Base-by-base conservation (phyloP, 768 basidiomycete genomes). In the Lyophyllum decastes region DNA sequence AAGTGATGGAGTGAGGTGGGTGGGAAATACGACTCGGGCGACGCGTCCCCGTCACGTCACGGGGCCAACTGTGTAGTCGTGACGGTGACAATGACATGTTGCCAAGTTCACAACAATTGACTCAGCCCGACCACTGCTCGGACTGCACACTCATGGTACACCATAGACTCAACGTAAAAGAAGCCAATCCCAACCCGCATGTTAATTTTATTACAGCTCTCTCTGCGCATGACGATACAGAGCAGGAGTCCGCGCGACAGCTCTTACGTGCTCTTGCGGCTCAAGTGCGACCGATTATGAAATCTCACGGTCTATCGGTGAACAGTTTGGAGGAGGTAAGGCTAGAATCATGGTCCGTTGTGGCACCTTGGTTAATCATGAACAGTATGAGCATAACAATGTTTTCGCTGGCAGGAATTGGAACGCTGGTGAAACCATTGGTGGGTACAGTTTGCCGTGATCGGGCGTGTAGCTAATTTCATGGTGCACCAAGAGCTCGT, bases 331-430 rank as follows among this genome's bases (percentile, higher is more conserved):
- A 93, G 73, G 92, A 94, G 84, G 92, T 90, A 65, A 69, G 46
- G 54, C 35, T 41, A 2, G 27, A 50, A 38, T 30, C 43, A 40
- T 40, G 5, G 41, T 27, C 19, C 10, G 44, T 10, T n/a, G 14
- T 34, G 24, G 27, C 17, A 40, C 6, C 11, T 47, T 22, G n/a
- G 1, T 8, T 9, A 17, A 41, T 6, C 16, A 43, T 46, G 43
- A 54, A 44, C 64, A 93, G 90, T 93, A 94, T 62, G 87, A 92
- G 66, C 81, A 83, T 65, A 94, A 94, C 66, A 65, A 62, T 14
- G 89, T 94, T 6, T 94, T 94, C 70, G 82, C 86, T 4, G 92
- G 92, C 1, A 79, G 92, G 48, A 94, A 93, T 67, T 94, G 92
- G 92, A 90, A 92, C 62, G 78, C 77, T 55, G 92, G 92, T 2